Base-by-base conservation (phyloP, 169 alveolate species). In the Cryptosporidium bovis region DNA sequence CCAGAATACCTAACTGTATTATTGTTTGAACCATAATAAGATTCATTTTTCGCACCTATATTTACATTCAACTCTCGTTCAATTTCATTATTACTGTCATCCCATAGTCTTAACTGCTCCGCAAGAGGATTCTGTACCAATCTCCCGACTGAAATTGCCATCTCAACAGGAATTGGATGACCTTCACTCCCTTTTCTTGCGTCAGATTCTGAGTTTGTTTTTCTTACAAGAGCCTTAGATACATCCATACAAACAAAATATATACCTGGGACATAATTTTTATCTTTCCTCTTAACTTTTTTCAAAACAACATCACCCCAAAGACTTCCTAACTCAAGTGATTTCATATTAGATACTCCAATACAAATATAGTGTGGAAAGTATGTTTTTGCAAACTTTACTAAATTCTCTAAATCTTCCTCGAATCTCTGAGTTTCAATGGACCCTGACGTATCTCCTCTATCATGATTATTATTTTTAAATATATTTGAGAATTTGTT, bases 121-220 rank as follows among this genome's bases (percentile, higher is more conserved):
- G 91, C 94, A 65, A 92, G 68, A 2, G 96, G 96, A 40, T 93
- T 92, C 67, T 92, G 94, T 34, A 84, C 71, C 66, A 82, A 90
- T 82, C 97, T 92, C 20, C 95, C 96, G 24, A 93, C 82, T n/a
- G 96, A 92, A 48, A 93, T 69, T 2, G 95, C 95, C 83, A 92
- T 82, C 60, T 66, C 90, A 29, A 82, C 66, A 62, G 66, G 40
- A 60, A 67, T 66, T 46, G 84, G 83, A 29, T 56, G 60, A 6
- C 82, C 90, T 12, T 90, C 82, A 34, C 82, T 69, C 34, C 84
- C 60, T 53, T 68, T 90, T 27, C 67, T 33, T 20, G 67, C 1
- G 7, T 94, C 12, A n/a, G 51, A 48, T 4, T 40, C 16, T 20
- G 55, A 18, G 13, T 60, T 77, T 7, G 46, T 29, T 60, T 60